These are phyloP conservation scores for Prunus mira DNA, from an alignment of 306 rosid species.

Conservation along the genomic window DNA sequence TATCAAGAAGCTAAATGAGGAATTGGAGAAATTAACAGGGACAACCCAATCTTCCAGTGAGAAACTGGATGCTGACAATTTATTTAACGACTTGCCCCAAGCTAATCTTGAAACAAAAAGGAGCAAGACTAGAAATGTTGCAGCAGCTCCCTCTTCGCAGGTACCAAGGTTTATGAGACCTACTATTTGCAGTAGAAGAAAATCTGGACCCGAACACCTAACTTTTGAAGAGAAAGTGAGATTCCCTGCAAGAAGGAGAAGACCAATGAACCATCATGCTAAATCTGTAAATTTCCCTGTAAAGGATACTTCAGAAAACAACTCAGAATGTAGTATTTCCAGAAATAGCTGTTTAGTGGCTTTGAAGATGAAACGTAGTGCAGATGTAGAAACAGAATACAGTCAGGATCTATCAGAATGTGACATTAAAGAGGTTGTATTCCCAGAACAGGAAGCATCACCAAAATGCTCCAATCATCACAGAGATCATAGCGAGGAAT, in stretches of 20 bases:
- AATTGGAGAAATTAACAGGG: slow-evolving; percentile 21
- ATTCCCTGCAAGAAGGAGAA: slow-evolving; percentile 24
- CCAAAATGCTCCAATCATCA: slow-evolving; percentile 14
- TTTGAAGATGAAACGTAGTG: slow-evolving; percentile 24
- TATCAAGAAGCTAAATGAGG: slow-evolving; percentile 24
- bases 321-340: slow-evolving; percentile 29
- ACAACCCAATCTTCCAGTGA: slow-evolving; percentile 12
- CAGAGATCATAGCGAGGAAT: slow-evolving; percentile 4
- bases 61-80: slow-evolving; percentile 17
- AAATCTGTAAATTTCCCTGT: slow-evolving; percentile 35
- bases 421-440: slow-evolving; percentile 17
- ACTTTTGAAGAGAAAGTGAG: slow-evolving; percentile 16
- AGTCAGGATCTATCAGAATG: slow-evolving; percentile 33
- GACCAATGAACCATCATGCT: slow-evolving; percentile 23
- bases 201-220: slow-evolving; percentile 21
- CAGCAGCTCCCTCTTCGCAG: slow-evolving; percentile 10
- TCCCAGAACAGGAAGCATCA: slow-evolving; percentile 21
- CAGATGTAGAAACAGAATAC: slow-evolving; percentile 28
- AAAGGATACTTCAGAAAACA: slow-evolving; percentile 19
- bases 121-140: slow-evolving; percentile 6
- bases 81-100: slow-evolving; percentile 1
- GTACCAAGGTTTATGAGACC: slow-evolving; percentile 43
- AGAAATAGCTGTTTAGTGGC: slow-evolving; percentile 33
- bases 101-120: slow-evolving; percentile 2
- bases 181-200: slow-evolving; percentile 31